A percentile compares a stretch with the other conserved stretches of the same genome.
These are phyloP conservation scores for Termitomyces sp. DNA, from an alignment of 1,284 basidiomycete species.

Conservation along the genomic window DNA sequence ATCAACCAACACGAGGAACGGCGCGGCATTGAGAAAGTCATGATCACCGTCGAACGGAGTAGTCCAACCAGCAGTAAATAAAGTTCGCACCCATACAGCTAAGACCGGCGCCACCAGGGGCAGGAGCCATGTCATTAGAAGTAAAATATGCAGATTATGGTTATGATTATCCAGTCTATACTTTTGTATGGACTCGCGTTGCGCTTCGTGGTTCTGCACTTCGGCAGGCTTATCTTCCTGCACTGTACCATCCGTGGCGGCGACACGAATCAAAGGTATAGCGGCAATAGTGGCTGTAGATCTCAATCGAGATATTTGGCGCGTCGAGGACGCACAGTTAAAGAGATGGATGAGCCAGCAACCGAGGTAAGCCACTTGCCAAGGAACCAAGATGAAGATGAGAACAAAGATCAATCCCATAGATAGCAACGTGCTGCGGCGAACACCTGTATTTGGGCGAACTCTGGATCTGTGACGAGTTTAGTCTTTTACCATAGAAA, in stretches of 20 bases:
- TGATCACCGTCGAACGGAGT: constrained; percentile 78
- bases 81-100: constrained; percentile 86
- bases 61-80: constrained; percentile 67
- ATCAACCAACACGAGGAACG: constrained; percentile 64
- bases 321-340: constrained; percentile 43
- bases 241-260: constrained; percentile 10
- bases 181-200: constrained; percentile 2
- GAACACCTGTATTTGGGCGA: constrained; percentile 33
- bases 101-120: constrained; percentile 80
- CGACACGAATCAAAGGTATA: constrained; percentile 17
- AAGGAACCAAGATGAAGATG: constrained; percentile 76
- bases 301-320: constrained; percentile 18
- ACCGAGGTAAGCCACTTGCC: constrained; percentile 86
- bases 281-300: constrained; percentile 19
- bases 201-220: constrained; percentile 8
- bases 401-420: constrained; percentile 58
- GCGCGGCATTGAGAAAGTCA: constrained; percentile 60
- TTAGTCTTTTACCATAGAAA: constrained; percentile 1
- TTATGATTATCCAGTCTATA: constrained; percentile 34
- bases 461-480: constrained; percentile 22
- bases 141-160: constrained; percentile 57
- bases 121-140: constrained; percentile 81
- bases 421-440: constrained; percentile 49
- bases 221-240: constrained; percentile 12
- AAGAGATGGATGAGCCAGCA: constrained; percentile 75